Evolutionary conservation across 306 rosid genomes (phyloP).

Genomic region (Gastrolobium bilobum): DNA sequence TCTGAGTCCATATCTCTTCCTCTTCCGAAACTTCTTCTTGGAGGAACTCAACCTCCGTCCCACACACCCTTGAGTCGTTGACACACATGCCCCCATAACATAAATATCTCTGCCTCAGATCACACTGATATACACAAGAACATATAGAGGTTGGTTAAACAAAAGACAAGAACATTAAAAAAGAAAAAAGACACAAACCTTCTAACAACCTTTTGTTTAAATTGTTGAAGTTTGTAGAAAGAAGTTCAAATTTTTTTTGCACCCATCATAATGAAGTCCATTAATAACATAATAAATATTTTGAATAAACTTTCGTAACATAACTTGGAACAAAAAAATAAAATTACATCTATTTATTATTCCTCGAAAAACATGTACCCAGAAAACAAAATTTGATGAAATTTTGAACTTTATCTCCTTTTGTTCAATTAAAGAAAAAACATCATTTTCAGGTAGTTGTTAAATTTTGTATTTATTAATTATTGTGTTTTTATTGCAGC

Average conservation of each 20-base stretch:
- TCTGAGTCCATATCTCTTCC: conserved; percentile 51
- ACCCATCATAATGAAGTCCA: conserved; percentile 9
- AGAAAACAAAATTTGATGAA: not conserved
- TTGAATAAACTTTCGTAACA: not conserved
- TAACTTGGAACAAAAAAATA: too few relatives aligned
- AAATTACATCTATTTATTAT: too few relatives aligned
- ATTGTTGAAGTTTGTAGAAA: conserved; percentile 10
- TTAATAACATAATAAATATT: not conserved
- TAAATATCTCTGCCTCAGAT: conserved; percentile 44
- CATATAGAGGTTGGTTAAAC: conserved; percentile 7
- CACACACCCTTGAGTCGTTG: conserved; percentile 62
- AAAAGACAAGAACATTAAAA: not conserved
- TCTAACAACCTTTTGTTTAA: conserved; percentile 28
- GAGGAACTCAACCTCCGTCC: conserved; percentile 57
- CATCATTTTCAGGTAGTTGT: not conserved
- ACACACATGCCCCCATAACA: conserved; percentile 79
- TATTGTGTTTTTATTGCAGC: conserved; percentile 52
- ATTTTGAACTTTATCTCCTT: not conserved
- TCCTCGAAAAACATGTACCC: not conserved
- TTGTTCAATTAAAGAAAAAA: not conserved
- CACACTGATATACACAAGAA: conserved; percentile 21
- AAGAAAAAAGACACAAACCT: not conserved
- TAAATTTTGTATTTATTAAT: too few relatives aligned
- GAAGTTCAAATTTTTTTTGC: not conserved
- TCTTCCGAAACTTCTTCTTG: conserved; percentile 51